These are phyloP conservation scores for Candida boleticola DNA, from an alignment of 805 yeast species.

Conservation along the genomic window DNA sequence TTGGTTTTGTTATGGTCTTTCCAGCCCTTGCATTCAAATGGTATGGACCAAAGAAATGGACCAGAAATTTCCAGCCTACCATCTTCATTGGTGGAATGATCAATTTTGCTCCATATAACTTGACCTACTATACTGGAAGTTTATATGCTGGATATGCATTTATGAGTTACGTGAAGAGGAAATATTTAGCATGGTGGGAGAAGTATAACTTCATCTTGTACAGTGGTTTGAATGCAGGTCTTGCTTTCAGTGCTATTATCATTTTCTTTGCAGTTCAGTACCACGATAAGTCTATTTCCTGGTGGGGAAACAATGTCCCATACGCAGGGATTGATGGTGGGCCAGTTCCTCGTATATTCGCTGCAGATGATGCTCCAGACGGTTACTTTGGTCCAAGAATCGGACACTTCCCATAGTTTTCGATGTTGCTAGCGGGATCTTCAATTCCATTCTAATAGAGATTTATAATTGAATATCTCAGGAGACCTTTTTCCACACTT, in stretches of 20 bases:
- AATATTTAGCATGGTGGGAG: slow-evolving; percentile 32
- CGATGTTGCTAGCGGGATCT: too few species aligned
- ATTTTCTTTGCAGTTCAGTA: slow-evolving; percentile 38
- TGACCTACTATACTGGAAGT: slow-evolving; percentile 28
- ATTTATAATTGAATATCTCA: not conserved
- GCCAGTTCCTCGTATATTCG: slow-evolving; percentile 10
- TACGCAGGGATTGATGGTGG: slow-evolving; percentile 10
- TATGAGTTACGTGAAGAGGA: slow-evolving; percentile 28
- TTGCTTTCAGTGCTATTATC: slow-evolving; percentile 33
- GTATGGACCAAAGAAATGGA: slow-evolving; percentile 14
- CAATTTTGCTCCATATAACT: slow-evolving; percentile 32
- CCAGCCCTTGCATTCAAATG: slow-evolving; percentile 15
- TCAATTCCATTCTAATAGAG: not conserved
- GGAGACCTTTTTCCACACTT: too few species aligned
- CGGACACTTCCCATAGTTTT: slow-evolving; percentile 22
- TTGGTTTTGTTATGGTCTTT: slow-evolving; percentile 28
- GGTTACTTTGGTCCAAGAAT: slow-evolving; percentile 35
- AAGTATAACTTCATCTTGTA: slow-evolving; percentile 30
- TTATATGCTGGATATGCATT: slow-evolving; percentile 23
- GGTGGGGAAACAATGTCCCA: slow-evolving; percentile 31
- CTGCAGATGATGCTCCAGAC: slow-evolving; percentile 11
- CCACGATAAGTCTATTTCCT: slow-evolving; percentile 22
- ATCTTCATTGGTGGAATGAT: slow-evolving; percentile 31
- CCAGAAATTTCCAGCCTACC: slow-evolving; percentile 30
- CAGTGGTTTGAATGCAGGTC: slow-evolving; percentile 30